Base-by-base conservation (phyloP, 2,329 filamentous ascomycete species). In the Aureobasidium sp. region DNA sequence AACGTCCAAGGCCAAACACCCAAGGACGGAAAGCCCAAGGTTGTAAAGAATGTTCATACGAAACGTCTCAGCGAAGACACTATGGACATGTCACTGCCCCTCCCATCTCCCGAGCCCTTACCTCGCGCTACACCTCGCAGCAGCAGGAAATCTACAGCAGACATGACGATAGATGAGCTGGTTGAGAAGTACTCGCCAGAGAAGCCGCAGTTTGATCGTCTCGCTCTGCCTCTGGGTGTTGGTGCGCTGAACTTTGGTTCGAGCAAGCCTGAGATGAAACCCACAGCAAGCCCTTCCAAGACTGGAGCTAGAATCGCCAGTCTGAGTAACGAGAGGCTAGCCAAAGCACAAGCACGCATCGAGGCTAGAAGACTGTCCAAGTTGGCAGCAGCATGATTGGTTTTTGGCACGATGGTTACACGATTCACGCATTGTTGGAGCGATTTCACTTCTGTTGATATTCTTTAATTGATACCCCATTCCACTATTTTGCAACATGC, bases 141-240 rank as follows among this genome's bases (percentile, higher is more conserved):
- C 15, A 42, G 31, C 34, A 52, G 37, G 20, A 57, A 52, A 3
- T 25, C 42, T 2, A 52, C 42, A 36, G 62, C 41, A 29, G 55
- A 55, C 7, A 44, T 42, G 37, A 59, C 53, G 36, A 63, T 62
- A 20, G 52, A 57, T 14, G 44, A 62, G n/a, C 53, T 62, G 14
- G 49, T 62, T 8, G 61, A 58, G 12, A 62, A 45, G 44, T 62
- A 58, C 37, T 62, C 53, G 27, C 61, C 60, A 29, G 49, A 48
- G 14, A 62, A 62, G 29, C 55, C 48, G 7, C 45, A 52, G 5
- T 60, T 59, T n/a, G 62, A 63, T 55, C 62, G 62, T 31, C 37
- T 60, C 29, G 62, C 62, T 39, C 39, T 63, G 27, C 62, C 62
- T 25, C 11, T 60, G n/a, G 47, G 62, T n/a, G 31, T 52, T 8